phyloP scores from a whole-genome alignment of 805 yeast species.

The Candida silvicultrix region DNA sequence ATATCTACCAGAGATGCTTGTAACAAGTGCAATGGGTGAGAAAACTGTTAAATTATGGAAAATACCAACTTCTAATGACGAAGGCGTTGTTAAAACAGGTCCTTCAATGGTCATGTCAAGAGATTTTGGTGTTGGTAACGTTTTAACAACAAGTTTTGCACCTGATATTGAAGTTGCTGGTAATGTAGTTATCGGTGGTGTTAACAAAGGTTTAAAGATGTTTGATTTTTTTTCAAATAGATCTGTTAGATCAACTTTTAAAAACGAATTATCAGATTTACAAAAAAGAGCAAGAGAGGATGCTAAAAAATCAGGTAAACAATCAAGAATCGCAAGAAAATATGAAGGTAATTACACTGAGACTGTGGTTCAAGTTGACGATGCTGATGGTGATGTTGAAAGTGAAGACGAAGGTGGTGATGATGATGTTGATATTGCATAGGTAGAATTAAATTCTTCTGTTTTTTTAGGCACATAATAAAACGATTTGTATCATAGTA shows the following conservation, averaged over 20 bases:
- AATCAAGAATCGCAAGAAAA: conserved; percentile 73
- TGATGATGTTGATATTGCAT: conserved; percentile 9
- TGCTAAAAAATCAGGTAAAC: conserved; percentile 45
- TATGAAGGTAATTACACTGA: conserved; percentile 48
- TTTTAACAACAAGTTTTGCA: conserved; percentile 75
- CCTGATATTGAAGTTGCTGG: conserved; percentile 86
- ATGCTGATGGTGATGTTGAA: conserved; percentile 56
- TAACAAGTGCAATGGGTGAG: conserved; percentile 90
- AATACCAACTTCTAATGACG: conserved; percentile 35
- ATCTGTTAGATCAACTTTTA: conserved; percentile 67
- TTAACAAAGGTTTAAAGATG: conserved; percentile 73
- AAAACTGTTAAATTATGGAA: conserved; percentile 86
- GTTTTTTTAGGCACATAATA: too few relatives aligned
- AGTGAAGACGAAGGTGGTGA: conserved; percentile 42
- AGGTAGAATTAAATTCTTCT: neutral
- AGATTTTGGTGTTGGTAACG: conserved; percentile 93
- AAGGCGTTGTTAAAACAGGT: conserved; percentile 19
- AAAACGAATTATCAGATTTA: conserved; percentile 45
- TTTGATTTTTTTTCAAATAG: conserved; percentile 89
- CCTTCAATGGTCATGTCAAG: conserved; percentile 90
- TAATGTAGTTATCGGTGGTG: conserved; percentile 82
- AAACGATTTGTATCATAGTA: too few relatives aligned
- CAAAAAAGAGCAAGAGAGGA: conserved; percentile 53
- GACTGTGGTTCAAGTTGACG: conserved; percentile 55
- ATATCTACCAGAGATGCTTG: conserved; percentile 64